Evolutionary conservation across 805 yeast genomes (phyloP).

Genomic region (Clavispora fructus): DNA sequence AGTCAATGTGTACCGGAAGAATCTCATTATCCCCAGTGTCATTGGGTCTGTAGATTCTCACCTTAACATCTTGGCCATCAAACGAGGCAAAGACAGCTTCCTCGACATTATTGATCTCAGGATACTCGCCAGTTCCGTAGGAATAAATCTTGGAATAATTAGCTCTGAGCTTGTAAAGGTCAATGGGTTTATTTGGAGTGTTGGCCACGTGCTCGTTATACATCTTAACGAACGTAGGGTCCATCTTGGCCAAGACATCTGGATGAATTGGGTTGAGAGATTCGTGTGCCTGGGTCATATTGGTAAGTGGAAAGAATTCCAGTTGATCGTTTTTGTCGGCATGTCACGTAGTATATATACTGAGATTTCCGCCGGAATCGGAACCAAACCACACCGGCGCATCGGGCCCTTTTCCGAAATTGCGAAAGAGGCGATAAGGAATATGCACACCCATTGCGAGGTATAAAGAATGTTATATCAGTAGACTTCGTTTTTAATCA

Average conservation of each 20-base stretch:
- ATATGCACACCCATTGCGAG: neutral
- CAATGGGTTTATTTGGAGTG: slow-evolving; percentile 12
- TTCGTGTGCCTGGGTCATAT: slow-evolving; percentile 2
- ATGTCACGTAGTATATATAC: neutral
- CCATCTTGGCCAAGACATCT: slow-evolving; percentile 13
- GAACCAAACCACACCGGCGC: neutral
- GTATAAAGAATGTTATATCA: neutral
- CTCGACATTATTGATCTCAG: slow-evolving; percentile 12
- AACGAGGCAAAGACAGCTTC: slow-evolving; percentile 10
- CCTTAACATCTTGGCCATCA: slow-evolving; percentile 15
- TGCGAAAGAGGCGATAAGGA: neutral
- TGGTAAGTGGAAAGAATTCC: neutral
- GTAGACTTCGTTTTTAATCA: neutral
- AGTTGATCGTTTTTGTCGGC: neutral
- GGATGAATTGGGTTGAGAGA: slow-evolving; percentile 5
- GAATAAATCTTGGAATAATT: slow-evolving; percentile 19
- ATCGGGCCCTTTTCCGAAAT: neutral
- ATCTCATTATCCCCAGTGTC: slow-evolving; percentile 12
- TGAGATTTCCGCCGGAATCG: neutral
- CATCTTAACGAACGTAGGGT: slow-evolving; percentile 17
- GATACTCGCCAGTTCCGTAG: slow-evolving; percentile 21
- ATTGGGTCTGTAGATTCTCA: slow-evolving; percentile 25
- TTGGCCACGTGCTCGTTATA: slow-evolving; percentile 21
- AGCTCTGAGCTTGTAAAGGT: slow-evolving; percentile 17
- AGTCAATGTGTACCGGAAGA: slow-evolving; percentile 26